phyloP scores from a whole-genome alignment of 2,329 filamentous ascomycete species.

The Aureobasidium sp. region DNA sequence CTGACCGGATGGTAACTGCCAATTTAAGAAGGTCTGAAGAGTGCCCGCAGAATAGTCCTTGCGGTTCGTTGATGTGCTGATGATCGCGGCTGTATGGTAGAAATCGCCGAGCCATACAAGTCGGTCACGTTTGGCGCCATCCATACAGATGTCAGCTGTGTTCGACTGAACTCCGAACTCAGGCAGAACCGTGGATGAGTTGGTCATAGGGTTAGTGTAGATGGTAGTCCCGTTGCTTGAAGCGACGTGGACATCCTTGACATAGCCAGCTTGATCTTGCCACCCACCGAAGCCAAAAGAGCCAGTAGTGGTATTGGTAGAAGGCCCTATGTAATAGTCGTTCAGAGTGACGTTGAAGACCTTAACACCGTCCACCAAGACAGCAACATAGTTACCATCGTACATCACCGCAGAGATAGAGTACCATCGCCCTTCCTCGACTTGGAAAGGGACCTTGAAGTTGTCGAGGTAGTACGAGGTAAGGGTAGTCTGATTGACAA shows the following conservation, averaged over 20 bases:
- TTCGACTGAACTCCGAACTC: conserved; percentile 35
- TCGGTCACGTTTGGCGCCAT: conserved; percentile 38
- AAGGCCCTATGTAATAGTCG: conserved; percentile 1
- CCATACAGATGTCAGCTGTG: conserved; percentile 32
- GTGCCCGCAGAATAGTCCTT: conserved; percentile 32
- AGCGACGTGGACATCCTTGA: conserved; percentile 31
- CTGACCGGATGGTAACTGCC: conserved; percentile 18
- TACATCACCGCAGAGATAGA: conserved; percentile 30
- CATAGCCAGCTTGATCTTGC: conserved; percentile 33
- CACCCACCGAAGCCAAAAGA: conserved; percentile 37
- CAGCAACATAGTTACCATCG: conserved; percentile 25
- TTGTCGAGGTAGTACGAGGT: conserved; percentile 23
- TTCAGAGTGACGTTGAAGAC: conserved; percentile 22
- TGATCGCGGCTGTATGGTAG: conserved; percentile 34
- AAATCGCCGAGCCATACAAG: conserved; percentile 39
- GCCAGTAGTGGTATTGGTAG: conserved; percentile 19
- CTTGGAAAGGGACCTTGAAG: conserved; percentile 23
- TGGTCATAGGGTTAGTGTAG: conserved; percentile 28
- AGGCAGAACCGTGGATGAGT: conserved; percentile 22
- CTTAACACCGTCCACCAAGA: conserved; percentile 22
- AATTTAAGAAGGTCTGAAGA: conserved; percentile 20
- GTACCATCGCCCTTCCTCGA: conserved; percentile 35
- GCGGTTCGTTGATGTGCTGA: conserved; percentile 31
- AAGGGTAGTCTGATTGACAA: conserved; percentile 34
- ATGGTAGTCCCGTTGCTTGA: conserved; percentile 26